Evolutionary conservation across 2,329 filamentous ascomycete species (phyloP), one percentile per base, ranked within the genome.

Genomic region (Ophiostoma perfectum): DNA sequence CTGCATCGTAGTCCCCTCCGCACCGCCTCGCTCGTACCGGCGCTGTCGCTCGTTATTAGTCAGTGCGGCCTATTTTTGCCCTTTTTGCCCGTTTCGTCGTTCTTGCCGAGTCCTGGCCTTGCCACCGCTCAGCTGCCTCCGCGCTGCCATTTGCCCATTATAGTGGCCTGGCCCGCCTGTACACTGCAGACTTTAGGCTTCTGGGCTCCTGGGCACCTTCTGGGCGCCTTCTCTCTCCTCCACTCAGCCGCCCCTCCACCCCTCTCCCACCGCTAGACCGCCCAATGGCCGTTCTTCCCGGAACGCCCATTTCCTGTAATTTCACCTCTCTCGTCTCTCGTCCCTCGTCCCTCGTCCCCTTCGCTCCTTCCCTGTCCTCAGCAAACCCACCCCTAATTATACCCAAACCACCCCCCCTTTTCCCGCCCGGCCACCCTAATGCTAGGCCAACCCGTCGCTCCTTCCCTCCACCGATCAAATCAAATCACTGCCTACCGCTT

Each of bases 281-380:
- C 52, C 67, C 67, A 52, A 62, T 41, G 39, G 44, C 67, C 67
- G 58, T 66, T 12, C 18, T 65, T 68, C 41, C 66, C 67, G 67
- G 47, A 68, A 47, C 49, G 45, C 41, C 16, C 36, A 41, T 18
- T 45, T 9, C 27, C 49, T 41, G 27, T 27, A 68, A 42, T 52
- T 44, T 42, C 38, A 49, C 62, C 63, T 42, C 7, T 27, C 27
- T 27, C 27, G 27, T 27, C 27, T 27, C 27, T 27, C 27, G 27
- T 27, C 27, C 2, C 27, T 27, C 27, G 27, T 27, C 27, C 27
- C 27, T 27, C 27, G 27, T 27, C 27, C 27, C 39, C 49, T 45
- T 62, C 45, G 66, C 44, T 39, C 16, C 41, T 64, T 58, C 62
- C 62, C 39, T 63, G 39, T 42, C 60, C 18, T 18, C 39, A 47